phyloP scores from a whole-genome alignment of 2,329 filamentous ascomycete genomes.

The Purpureocillium lavendulum region DNA sequence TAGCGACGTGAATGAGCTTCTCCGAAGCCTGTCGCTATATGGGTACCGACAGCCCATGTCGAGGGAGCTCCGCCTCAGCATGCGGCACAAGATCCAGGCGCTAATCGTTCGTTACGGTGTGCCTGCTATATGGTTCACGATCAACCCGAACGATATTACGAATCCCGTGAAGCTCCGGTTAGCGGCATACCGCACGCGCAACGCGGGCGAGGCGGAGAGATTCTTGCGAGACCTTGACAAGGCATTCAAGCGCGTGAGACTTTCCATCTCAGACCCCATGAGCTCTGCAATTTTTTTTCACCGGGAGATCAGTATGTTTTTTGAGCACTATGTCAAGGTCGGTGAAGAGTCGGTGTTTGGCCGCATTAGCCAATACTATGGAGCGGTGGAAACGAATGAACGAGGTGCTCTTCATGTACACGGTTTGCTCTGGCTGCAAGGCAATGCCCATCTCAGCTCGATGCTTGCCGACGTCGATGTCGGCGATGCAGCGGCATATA shows the following conservation, averaged over 20 bases:
- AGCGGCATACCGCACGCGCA: slow-evolving; percentile 1
- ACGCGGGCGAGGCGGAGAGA: slow-evolving; percentile 2
- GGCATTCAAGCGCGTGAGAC: background rate
- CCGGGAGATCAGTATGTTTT: slow-evolving; percentile 6
- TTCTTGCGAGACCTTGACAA: slow-evolving; percentile 1
- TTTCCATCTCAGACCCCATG: slow-evolving; percentile 1
- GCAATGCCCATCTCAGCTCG: too few relatives aligned
- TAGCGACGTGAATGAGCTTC: background rate
- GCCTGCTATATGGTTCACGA: slow-evolving; percentile 6
- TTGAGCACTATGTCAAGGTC: slow-evolving; percentile 6
- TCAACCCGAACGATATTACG: slow-evolving; percentile 8
- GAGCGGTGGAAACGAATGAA: background rate
- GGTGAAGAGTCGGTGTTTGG: slow-evolving; percentile 5
- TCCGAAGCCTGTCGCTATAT: background rate
- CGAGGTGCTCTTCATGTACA: background rate
- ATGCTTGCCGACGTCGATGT: too few relatives aligned
- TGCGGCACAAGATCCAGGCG: slow-evolving; percentile 6
- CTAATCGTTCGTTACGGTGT: slow-evolving; percentile 3
- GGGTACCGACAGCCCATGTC: background rate
- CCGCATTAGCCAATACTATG: slow-evolving; percentile 3
- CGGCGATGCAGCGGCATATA: too few relatives aligned
- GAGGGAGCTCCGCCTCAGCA: background rate
- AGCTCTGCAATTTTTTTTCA: slow-evolving; percentile 5
- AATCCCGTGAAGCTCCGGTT: slow-evolving; percentile 7
- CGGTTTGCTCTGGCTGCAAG: background rate